phyloP scores from a whole-genome alignment of 2,329 filamentous ascomycete genomes.

The Escovopsis sp. region DNA sequence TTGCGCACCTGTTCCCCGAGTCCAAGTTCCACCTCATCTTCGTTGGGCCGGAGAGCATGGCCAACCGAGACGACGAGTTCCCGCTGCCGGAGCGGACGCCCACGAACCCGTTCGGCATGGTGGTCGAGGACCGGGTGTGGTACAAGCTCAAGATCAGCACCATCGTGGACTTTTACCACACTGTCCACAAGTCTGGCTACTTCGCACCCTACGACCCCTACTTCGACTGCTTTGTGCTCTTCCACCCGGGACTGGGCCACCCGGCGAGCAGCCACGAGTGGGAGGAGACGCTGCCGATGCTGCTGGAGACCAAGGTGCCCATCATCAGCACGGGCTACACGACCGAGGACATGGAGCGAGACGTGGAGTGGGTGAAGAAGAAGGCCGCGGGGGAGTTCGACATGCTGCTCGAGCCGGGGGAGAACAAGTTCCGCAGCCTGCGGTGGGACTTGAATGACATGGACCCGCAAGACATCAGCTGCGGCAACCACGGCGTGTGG shows the following conservation, averaged over 20 bases:
- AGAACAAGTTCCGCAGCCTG: constrained; percentile 86
- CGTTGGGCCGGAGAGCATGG: constrained; percentile 91
- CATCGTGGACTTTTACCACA: constrained; percentile 97
- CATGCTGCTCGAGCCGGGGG: constrained; percentile 75
- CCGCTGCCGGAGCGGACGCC: constrained; percentile 76
- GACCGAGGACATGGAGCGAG: constrained; percentile 83
- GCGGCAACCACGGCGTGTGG: constrained; percentile 96
- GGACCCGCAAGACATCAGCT: constrained; percentile 85
- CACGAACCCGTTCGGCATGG: constrained; percentile 79
- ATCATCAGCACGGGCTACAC: constrained; percentile 94
- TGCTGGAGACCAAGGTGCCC: constrained; percentile 90
- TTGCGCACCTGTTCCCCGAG: constrained; percentile 88
- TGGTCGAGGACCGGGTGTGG: constrained; percentile 81
- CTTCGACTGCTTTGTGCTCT: constrained; percentile 93
- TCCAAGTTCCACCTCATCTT: constrained; percentile 84
- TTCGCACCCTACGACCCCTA: constrained; percentile 96
- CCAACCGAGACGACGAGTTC: constrained; percentile 83
- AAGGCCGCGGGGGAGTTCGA: constrained; percentile 85
- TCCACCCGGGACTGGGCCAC: constrained; percentile 92
- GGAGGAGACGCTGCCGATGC: constrained; percentile 73
- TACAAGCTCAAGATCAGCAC: constrained; percentile 92
- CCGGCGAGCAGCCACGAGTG: constrained; percentile 89
- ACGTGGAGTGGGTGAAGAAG: constrained; percentile 78
- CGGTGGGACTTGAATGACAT: constrained; percentile 95
- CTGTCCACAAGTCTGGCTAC: constrained; percentile 74